phyloP scores from a whole-genome alignment of 2,329 filamentous ascomycete species.

The Sarocladiaceae sp. region DNA sequence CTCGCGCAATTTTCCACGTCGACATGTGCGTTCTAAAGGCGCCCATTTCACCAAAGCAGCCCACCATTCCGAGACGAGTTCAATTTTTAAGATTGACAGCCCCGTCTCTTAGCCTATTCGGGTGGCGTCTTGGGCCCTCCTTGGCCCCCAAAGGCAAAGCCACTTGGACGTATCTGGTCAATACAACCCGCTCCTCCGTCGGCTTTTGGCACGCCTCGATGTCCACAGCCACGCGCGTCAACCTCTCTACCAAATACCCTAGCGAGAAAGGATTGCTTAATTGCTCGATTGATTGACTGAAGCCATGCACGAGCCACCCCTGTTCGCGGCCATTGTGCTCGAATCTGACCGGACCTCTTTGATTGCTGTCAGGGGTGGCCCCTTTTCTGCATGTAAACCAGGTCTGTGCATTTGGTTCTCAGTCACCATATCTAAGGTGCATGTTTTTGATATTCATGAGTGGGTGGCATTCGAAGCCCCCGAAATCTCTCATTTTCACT shows the following conservation, averaged over 20 bases:
- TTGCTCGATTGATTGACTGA: no score
- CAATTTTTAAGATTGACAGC: slow-evolving; percentile 1
- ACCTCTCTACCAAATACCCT: no score
- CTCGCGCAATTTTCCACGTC: neutral
- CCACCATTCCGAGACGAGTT: neutral
- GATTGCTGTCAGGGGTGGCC: neutral
- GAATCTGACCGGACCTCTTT: no score
- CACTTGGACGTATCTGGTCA: neutral
- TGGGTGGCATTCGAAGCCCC: neutral
- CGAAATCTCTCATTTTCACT: neutral
- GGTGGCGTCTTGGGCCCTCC: neutral
- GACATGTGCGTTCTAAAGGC: no score
- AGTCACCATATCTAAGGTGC: neutral
- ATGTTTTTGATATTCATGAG: neutral
- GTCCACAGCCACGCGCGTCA: no score
- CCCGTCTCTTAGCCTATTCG: neutral
- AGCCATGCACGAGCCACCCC: no score
- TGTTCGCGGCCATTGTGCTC: no score
- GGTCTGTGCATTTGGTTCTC: neutral
- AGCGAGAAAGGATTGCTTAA: no score
- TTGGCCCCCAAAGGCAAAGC: neutral
- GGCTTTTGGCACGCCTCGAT: no score
- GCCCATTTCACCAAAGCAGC: no score
- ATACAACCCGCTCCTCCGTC: neutral
- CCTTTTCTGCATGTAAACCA: neutral